Conservation (phyloP, 2,329 filamentous ascomycete genomes). For the Penicillium paneum region DNA sequence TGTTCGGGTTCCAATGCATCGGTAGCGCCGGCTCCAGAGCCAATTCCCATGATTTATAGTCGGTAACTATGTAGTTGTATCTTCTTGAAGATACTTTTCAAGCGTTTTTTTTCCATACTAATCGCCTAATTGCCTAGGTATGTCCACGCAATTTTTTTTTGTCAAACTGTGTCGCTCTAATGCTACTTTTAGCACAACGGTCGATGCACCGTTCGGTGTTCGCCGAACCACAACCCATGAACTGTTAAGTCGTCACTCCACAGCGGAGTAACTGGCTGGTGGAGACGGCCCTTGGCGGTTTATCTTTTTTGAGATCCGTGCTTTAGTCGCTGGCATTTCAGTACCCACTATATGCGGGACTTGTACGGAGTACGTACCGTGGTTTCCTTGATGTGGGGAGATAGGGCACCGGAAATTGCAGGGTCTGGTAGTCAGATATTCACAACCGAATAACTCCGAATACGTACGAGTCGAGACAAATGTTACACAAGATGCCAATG, state of each 20-base stretch:
- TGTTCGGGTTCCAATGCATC: slow-evolving; percentile 21
- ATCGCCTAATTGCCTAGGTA: not conserved
- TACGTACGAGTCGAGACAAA: not conserved
- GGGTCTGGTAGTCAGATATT: not conserved
- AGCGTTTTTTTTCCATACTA: not conserved
- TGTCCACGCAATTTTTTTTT: not conserved
- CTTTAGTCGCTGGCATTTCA: not conserved
- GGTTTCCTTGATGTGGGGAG: not conserved
- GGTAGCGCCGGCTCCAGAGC: slow-evolving; percentile 21
- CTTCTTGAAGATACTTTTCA: not conserved
- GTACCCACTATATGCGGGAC: not conserved
- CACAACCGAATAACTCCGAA: not conserved
- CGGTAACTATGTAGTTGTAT: not conserved
- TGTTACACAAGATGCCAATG: not conserved
- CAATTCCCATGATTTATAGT: slow-evolving; percentile 4
- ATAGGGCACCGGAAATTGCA: not conserved
- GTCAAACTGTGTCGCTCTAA: not conserved
- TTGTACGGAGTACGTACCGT: not conserved
- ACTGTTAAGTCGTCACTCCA: not conserved
- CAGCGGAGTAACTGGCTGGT: not conserved
- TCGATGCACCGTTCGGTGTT: not conserved
- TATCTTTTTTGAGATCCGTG: slow-evolving; percentile 1
- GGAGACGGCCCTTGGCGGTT: not conserved
- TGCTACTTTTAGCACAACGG: not conserved
- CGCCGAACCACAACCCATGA: not conserved